Conservation (phyloP, 768 basidiomycete species). For the Multifurca ochricompacta region DNA sequence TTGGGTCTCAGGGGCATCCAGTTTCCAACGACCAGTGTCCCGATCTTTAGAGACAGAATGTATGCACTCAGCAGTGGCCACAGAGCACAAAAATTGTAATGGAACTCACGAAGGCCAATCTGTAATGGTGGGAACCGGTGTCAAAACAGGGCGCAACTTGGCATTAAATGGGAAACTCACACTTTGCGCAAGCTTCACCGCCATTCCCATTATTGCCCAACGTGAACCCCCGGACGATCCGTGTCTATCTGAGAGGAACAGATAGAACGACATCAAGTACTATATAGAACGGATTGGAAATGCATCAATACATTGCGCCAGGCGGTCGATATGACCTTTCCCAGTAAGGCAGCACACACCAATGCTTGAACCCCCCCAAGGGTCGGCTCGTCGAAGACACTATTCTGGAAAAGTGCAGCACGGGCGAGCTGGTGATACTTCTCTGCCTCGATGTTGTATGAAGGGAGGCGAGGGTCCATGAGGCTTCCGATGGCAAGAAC, state of each 20-base stretch:
- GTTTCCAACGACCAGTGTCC: slow-evolving; percentile 59
- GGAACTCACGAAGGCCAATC: slow-evolving; percentile 61
- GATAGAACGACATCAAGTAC: slow-evolving; percentile 46
- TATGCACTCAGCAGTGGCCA: slow-evolving; percentile 1
- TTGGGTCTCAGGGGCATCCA: slow-evolving; percentile 47
- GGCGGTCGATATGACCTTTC: neutral
- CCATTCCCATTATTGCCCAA: slow-evolving; percentile 66
- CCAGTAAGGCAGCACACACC: slow-evolving; percentile 31
- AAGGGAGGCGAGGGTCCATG: slow-evolving; percentile 48
- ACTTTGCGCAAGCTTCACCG: slow-evolving; percentile 64
- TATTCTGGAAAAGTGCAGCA: slow-evolving; percentile 52
- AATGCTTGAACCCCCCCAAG: slow-evolving; percentile 59
- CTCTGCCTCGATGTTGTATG: slow-evolving; percentile 46
- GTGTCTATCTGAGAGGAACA: slow-evolving; percentile 39
- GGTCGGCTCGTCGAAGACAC: slow-evolving; percentile 55
- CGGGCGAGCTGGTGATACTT: slow-evolving; percentile 54
- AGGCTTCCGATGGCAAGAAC: slow-evolving; percentile 57
- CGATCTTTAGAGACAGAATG: slow-evolving; percentile 40
- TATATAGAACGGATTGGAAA: too few species aligned
- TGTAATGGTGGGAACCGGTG: slow-evolving; percentile 23
- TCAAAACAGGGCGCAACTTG: slow-evolving; percentile 19
- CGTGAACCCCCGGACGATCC: slow-evolving; percentile 35
- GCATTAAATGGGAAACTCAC: slow-evolving; percentile 30
- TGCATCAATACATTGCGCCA: slow-evolving; percentile 1
- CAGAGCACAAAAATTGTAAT: neutral